phyloP scores from a whole-genome alignment of 208 protist species.

The Acanthamoeba healyi region DNA sequence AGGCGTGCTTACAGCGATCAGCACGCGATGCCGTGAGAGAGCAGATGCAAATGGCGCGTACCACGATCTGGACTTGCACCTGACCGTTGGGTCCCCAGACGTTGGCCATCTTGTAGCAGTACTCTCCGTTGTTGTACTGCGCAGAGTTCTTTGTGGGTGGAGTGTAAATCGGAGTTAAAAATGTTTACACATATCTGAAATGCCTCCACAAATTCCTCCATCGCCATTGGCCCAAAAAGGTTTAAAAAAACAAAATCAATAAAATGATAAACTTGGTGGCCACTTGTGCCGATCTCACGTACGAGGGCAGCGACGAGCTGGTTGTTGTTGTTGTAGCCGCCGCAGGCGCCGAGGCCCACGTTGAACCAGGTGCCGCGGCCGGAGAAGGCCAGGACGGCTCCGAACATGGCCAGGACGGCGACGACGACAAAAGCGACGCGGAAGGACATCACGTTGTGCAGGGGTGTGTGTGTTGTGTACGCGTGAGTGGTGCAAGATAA shows the following conservation, averaged over 20 bases:
- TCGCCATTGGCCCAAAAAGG: too few relatives aligned
- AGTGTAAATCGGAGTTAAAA: too few relatives aligned
- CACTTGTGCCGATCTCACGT: too few relatives aligned
- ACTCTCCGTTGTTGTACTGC: background rate
- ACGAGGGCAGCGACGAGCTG: conserved; percentile 7
- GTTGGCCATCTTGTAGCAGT: background rate
- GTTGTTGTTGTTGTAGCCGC: background rate
- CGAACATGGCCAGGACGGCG: background rate
- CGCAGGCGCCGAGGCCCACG: background rate
- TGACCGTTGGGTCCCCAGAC: background rate
- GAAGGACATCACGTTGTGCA: background rate
- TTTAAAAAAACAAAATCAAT: background rate
- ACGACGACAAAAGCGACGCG: background rate
- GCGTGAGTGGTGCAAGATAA: too few relatives aligned
- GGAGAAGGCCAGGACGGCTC: background rate
- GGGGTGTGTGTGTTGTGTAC: background rate
- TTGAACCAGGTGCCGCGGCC: conserved; percentile 19
- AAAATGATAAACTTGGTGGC: too few relatives aligned
- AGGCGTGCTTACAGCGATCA: too few relatives aligned
- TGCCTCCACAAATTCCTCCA: too few relatives aligned
- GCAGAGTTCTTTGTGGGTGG: background rate
- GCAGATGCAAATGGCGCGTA: background rate
- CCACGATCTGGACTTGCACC: background rate
- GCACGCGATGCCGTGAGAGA: too few relatives aligned
- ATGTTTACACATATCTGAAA: too few relatives aligned